Evolutionary conservation across 208 protist genomes (phyloP).

Genomic region (Leishmania gerbilli): DNA sequence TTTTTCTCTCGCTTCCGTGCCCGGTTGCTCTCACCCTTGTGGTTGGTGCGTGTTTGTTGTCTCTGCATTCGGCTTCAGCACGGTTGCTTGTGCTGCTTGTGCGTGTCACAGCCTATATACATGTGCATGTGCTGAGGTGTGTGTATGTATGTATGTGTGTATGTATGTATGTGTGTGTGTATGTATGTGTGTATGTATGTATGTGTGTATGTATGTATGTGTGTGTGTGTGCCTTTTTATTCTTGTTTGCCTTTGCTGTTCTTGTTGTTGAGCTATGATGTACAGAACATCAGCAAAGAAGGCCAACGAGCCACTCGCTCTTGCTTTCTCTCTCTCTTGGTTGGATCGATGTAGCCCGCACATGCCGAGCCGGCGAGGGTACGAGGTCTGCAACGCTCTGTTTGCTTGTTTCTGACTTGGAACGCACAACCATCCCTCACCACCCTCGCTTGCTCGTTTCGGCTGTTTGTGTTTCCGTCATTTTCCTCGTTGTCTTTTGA

Average conservation of each 20-base stretch:
- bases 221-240: neutral
- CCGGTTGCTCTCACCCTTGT: neutral
- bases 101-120: neutral
- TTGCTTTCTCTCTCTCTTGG: neutral
- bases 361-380: neutral
- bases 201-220: neutral
- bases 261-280: neutral
- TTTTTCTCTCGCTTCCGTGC: neutral
- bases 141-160: neutral
- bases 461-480: neutral
- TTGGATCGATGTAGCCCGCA: neutral
- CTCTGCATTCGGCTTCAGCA: neutral
- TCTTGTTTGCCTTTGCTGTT: conserved; percentile 1
- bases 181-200: neutral
- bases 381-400: neutral
- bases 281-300: neutral
- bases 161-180: too few relatives aligned
- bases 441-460: neutral
- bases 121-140: neutral
- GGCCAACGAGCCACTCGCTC: neutral
- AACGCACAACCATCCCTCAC: neutral
- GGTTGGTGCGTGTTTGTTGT: neutral
- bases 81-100: too few relatives aligned
- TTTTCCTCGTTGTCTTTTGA: neutral
- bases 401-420: neutral